Evolutionary conservation across 2,329 filamentous ascomycete species (phyloP).

Genomic region (Fusarium virguliforme): DNA sequence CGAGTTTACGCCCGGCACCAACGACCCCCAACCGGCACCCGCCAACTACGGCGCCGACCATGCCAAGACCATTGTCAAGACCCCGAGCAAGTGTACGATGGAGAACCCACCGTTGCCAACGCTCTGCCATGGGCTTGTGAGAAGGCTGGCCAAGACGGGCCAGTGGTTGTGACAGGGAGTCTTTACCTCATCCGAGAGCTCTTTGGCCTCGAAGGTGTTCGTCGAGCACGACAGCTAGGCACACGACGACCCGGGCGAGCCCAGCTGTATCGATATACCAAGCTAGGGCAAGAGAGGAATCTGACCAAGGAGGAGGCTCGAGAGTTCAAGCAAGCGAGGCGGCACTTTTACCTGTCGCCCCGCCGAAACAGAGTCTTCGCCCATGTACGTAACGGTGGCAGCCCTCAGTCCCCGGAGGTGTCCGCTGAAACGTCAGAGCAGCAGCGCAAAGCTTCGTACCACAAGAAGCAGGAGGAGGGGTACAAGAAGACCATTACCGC

Average conservation of each 20-base stretch:
- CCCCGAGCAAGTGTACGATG: constrained; percentile 54
- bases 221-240: constrained; percentile 50
- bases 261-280: constrained; percentile 55
- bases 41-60: constrained; percentile 55
- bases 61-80: constrained; percentile 46
- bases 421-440: constrained; percentile 44
- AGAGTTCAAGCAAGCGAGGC: constrained; percentile 57
- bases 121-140: constrained; percentile 57
- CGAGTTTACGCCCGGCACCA: constrained; percentile 65
- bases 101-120: constrained; percentile 49
- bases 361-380: constrained; percentile 47
- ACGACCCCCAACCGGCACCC: constrained; percentile 56
- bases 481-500: constrained; percentile 49
- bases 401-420: constrained; percentile 39
- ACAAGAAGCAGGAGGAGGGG: constrained; percentile 52
- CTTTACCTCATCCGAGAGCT: constrained; percentile 60
- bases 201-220: constrained; percentile 53
- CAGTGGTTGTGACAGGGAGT: constrained; percentile 60
- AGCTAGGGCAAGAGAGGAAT: constrained; percentile 51
- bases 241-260: constrained; percentile 55
- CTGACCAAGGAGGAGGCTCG: constrained; percentile 54
- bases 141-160: constrained; percentile 53
- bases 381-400: constrained; percentile 35
- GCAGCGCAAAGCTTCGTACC: constrained; percentile 52
- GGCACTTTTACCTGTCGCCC: constrained; percentile 54